Percentiles rank a stretch among this genome's conserved stretches.
Conservation (phyloP, 148 eudicot species). For the Fagopyrum esculentum region DNA sequence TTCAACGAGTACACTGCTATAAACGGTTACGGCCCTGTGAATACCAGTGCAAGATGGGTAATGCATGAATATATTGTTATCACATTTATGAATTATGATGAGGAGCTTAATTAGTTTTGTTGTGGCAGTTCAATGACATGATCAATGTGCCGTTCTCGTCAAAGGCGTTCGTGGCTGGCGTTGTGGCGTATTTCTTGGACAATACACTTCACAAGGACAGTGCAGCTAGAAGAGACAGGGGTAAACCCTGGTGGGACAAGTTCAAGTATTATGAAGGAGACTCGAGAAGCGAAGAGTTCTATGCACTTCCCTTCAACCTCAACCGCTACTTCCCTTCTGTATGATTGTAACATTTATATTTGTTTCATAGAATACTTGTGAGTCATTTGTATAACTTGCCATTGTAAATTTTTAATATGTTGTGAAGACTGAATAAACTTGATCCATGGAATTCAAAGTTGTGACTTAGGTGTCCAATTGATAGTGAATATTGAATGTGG, state of each 20-base stretch:
- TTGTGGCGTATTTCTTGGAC: constrained; percentile 80
- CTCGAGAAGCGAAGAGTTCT: constrained; percentile 82
- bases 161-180: constrained; percentile 80
- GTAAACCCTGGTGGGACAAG: constrained; percentile 98
- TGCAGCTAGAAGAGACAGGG: constrained; percentile 63
- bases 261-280: constrained; percentile 64
- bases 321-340: constrained; percentile 90
- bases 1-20: constrained; percentile 73
- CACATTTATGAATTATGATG: too few species aligned
- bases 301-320: constrained; percentile 85
- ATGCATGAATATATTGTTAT: constrained; percentile 12
- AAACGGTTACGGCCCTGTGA: constrained; percentile 74
- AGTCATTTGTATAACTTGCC: neutral
- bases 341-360: constrained; percentile 21
- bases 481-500: neutral
- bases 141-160: constrained; percentile 88
- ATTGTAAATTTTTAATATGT: constrained; percentile 3
- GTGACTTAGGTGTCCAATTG: neutral
- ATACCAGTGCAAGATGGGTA: constrained; percentile 84
- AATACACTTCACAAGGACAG: constrained; percentile 66
- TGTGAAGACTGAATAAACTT: neutral
- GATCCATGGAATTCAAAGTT: neutral
- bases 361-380: neutral
- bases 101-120: neutral
- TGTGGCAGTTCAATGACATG: constrained; percentile 78